Base-by-base conservation (phyloP, 2,329 filamentous ascomycete genomes). In the Paradendryphiella salina region DNA sequence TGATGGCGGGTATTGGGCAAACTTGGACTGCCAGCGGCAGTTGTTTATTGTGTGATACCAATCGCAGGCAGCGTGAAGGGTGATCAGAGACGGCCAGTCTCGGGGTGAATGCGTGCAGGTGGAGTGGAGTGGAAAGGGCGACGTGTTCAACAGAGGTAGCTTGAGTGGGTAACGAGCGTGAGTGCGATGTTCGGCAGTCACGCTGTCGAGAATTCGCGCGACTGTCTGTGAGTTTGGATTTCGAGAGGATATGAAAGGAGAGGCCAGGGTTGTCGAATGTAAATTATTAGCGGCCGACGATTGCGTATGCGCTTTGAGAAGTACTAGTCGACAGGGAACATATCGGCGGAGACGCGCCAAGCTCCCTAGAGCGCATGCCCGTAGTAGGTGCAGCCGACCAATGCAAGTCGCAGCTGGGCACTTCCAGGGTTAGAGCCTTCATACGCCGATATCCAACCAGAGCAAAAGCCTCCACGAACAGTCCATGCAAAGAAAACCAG, bases 111-210 rank as follows among this genome's bases (percentile, higher is more conserved):
- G 41, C 46, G 15, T 28, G 38, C 39, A 37, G 35, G 36, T 21
- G 41, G 33, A 20, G 36, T 36, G 31, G 42, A 39, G 38, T 46
- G 32, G 46, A 48, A 50, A 49, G 50, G 38, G 57, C 54, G 53
- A 56, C 52, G 60, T 61, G 53, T 58, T 60, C 50, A 52, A 54
- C 42, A 36, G 26, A 44, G 39, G 43, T 41, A 46, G 50, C 32
- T 56, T 44, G 59, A 40, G 54, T 47, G 56, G 52, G 57, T 61
- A 63, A 64, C 56, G 60, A 67, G 56, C 55, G 57, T 48, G 43
- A 44, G 49, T 52, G 31, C 44, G 38, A 50, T 31, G 39, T 44
- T n/a, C 3, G 55, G 34, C 45, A 26, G 14, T 26, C 8, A 9
- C 23, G 8, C 26, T 35, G 50, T 50, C 35, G 28, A 36, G 46